A percentile compares a stretch with the other conserved stretches of the same genome.
Evolutionary conservation across 2,329 filamentous ascomycete genomes (phyloP).

Genomic region (Fusarium armeniacum): DNA sequence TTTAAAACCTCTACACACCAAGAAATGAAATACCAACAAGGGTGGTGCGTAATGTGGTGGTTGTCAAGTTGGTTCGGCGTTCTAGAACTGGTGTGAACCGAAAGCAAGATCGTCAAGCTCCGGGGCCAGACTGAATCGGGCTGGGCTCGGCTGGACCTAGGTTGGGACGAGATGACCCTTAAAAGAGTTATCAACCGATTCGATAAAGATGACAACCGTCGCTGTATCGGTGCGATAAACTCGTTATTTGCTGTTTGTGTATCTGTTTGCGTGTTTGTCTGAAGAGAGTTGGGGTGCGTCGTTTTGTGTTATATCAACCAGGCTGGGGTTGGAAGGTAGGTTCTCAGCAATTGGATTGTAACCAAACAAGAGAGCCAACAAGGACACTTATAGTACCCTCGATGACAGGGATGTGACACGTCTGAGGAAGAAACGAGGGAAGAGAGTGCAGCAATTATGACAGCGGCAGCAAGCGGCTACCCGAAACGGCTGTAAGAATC

Average conservation of each 20-base stretch:
- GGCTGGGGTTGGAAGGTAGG: background rate
- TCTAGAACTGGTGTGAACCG: slow-evolving; percentile 42
- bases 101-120: slow-evolving; percentile 38
- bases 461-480: slow-evolving; percentile 4
- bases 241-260: slow-evolving; percentile 8
- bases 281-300: slow-evolving; percentile 2
- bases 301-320: slow-evolving; percentile 22
- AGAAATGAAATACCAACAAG: slow-evolving; percentile 34
- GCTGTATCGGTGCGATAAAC: background rate
- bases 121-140: slow-evolving; percentile 42
- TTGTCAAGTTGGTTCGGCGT: slow-evolving; percentile 37
- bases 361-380: slow-evolving; percentile 15
- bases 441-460: slow-evolving; percentile 31
- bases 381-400: slow-evolving; percentile 29
- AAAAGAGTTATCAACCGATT: slow-evolving; percentile 10
- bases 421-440: slow-evolving; percentile 41
- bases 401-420: slow-evolving; percentile 25
- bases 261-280: slow-evolving; percentile 21
- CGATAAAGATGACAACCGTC: slow-evolving; percentile 10
- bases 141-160: slow-evolving; percentile 39
- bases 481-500: slow-evolving; percentile 11
- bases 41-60: slow-evolving; percentile 34
- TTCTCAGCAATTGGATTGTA: slow-evolving; percentile 8
- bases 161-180: slow-evolving; percentile 27
- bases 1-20: slow-evolving; percentile 19